Evolutionary conservation across 495 filamentous ascomycete genomes (phyloP).

Genomic region (Aspergillus biplanus): DNA sequence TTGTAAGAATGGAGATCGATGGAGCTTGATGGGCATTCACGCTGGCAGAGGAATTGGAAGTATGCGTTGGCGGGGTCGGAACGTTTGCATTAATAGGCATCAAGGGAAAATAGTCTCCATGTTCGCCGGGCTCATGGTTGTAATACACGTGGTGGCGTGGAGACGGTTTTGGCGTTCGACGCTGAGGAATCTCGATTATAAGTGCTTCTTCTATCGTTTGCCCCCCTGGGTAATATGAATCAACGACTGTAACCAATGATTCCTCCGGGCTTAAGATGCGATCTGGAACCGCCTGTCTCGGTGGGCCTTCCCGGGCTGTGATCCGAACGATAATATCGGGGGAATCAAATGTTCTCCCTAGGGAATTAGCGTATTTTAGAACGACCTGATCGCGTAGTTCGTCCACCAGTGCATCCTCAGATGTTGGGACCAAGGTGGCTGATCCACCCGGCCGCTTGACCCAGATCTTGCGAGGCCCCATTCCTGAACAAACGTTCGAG

Average conservation of each 20-base stretch:
- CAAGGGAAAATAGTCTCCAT: slow-evolving; percentile 87
- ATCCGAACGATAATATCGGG: slow-evolving; percentile 82
- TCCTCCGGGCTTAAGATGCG: slow-evolving; percentile 85
- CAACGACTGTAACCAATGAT: slow-evolving; percentile 73
- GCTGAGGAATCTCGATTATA: slow-evolving; percentile 82
- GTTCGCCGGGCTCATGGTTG: slow-evolving; percentile 70
- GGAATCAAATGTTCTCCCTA: slow-evolving; percentile 85
- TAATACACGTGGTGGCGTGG: slow-evolving; percentile 64
- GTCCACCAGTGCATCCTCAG: slow-evolving; percentile 90
- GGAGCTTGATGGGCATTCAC: slow-evolving; percentile 33
- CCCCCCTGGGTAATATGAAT: slow-evolving; percentile 85
- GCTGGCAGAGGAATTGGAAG: slow-evolving; percentile 40
- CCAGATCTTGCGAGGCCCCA: slow-evolving; percentile 83
- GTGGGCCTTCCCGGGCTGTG: slow-evolving; percentile 49
- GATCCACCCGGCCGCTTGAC: slow-evolving; percentile 84
- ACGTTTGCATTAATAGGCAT: slow-evolving; percentile 61
- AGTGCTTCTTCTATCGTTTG: slow-evolving; percentile 90
- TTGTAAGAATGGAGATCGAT: slow-evolving; percentile 79
- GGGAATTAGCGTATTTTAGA: slow-evolving; percentile 88
- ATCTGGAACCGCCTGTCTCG: slow-evolving; percentile 56
- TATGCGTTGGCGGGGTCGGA: slow-evolving; percentile 42
- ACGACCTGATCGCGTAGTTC: slow-evolving; percentile 93
- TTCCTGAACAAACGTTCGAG: slow-evolving; percentile 32
- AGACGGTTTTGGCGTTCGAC: slow-evolving; percentile 83
- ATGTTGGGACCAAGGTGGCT: slow-evolving; percentile 82